Evolutionary conservation across 371 early-diverging fungal genomes (phyloP).

Genomic region (Cokeromyces recurvatus): DNA sequence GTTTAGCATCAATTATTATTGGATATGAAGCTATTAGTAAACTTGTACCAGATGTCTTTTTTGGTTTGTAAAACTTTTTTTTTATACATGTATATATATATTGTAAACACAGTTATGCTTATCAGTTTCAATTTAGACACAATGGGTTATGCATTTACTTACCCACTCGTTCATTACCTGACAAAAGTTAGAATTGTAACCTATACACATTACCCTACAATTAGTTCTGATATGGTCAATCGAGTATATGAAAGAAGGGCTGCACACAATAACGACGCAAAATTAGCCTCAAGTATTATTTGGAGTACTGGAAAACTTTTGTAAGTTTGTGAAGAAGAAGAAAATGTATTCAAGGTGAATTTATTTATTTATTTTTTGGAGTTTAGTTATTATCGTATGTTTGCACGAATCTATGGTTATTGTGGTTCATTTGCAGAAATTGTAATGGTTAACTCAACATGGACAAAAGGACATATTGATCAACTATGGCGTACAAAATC

Average conservation of each 20-base stretch:
- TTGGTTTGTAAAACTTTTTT: constrained; percentile 47
- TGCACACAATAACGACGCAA: constrained; percentile 61
- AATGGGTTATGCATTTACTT: constrained; percentile 93
- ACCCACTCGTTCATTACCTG: constrained; percentile 73
- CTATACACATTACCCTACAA: constrained; percentile 95
- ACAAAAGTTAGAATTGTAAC: constrained; percentile 65
- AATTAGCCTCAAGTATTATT: constrained; percentile 50
- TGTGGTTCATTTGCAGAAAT: constrained; percentile 77
- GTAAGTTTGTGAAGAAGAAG: no score
- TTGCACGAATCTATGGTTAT: constrained; percentile 71
- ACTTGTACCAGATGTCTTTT: constrained; percentile 77
- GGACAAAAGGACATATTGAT: constrained; percentile 91
- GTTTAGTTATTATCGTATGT: constrained; percentile 71
- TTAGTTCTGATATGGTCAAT: constrained; percentile 93
- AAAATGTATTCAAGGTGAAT: no score
- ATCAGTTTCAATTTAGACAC: constrained; percentile 58
- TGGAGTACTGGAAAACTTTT: constrained; percentile 65
- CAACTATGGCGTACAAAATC: constrained; percentile 66
- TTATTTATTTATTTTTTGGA: no score
- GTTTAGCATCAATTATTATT: constrained; percentile 73
- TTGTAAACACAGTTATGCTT: no score
- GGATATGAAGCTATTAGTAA: constrained; percentile 72
- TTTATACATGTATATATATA: not conserved
- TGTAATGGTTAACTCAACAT: constrained; percentile 90
- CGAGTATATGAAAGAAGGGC: constrained; percentile 66